Evolutionary conservation across 2,329 filamentous ascomycete genomes (phyloP), one percentile per base, ranked within the genome.

Genomic region (Colletotrichum phormii): DNA sequence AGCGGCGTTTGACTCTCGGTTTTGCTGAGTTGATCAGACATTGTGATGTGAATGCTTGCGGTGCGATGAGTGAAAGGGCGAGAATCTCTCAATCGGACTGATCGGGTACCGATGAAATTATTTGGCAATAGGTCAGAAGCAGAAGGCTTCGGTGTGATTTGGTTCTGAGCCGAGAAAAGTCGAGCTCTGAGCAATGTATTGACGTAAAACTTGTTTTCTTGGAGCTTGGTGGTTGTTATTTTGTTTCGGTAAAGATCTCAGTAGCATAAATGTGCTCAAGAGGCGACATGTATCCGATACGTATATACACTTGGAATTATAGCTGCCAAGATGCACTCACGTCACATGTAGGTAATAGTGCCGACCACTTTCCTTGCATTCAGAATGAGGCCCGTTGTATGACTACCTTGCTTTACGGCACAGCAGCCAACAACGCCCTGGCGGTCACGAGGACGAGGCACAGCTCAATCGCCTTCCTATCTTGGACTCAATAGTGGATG

Each of bases 1-100:
- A 68, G 46, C 13, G 33, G 51, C 4, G n/a, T 57, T 15, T 68
- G 59, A 51, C 49, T 64, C 1, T 64, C 66, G 24, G 22, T 63
- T 12, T 11, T 63, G 33, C 2, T 37, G 24, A 13, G 3, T 26
- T 64, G 61, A 22, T 53, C 5, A 31, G n/a, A 37, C 46, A 37
- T 53, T 1, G 15, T 53, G 26, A 11, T 61, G 4, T 2, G 24
- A 42, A 2, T 15, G 18, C 8, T 4, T 49, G 7, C 18, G 15
- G 11, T 15, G 6, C 4, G 22, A 18, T 4, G 11, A 22, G 9
- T 49, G 11, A 18, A 42, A 13, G 6, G 37, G n/a, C 29, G 2
- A 11, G 2, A 6, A 8, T 29, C n/a, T 37, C 8, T 29, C 1
- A 4, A 12, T 24, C 18, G 3, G 18, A 12, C 12, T 9, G 37